Base-by-base conservation (phyloP, 2,329 filamentous ascomycete species). In the Beauveria caledonica region DNA sequence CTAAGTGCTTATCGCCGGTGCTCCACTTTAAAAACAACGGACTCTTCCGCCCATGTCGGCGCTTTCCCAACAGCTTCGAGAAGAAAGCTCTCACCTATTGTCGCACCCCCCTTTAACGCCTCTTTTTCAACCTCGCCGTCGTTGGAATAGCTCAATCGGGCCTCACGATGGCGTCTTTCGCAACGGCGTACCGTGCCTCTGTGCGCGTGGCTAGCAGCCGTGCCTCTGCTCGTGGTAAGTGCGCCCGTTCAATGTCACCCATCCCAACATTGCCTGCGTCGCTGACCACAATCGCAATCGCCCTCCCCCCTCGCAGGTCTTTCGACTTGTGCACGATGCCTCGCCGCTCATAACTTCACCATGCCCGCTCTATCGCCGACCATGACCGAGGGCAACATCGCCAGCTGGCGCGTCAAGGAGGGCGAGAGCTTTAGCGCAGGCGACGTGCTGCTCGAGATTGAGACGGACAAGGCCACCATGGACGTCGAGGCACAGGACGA, bases 391-490 rank as follows among this genome's bases (percentile, higher is more conserved):
- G 91, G 91, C 63, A 94, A 91, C 75, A 95, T 96, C 69, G 83
- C 89, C 52, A 84, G 76, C 63, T 96, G 91, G 91, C 88, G 86
- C 73, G 82, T 95, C 69, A 93, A 93, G 75, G 91, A 95, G 77
- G 91, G 90, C 71, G 89, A 94, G 67, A 81, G 84, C 56, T 96
- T 91, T 74, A 80, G 83, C 54, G 88, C 90, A 61, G 91, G 91
- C 66, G 91, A 96, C 73, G 90, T 96, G 36, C 81, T 96, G 56
- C 85, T 96, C 62, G 91, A 96, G 76, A 94, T 96, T 72, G 91
- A 96, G 78, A 96, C 91, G 62, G 91, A 96, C 75, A 96, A 96
- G 80, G 91, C 91, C 60, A 90, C 90, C 60, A 96, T 96, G 90
- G 92, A 96, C 68, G 91, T 96, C 27, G 92, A 96, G 78, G 91